These are phyloP conservation scores for Cardamine occulta DNA, from an alignment of 345 rosid species.

Conservation along the genomic window DNA sequence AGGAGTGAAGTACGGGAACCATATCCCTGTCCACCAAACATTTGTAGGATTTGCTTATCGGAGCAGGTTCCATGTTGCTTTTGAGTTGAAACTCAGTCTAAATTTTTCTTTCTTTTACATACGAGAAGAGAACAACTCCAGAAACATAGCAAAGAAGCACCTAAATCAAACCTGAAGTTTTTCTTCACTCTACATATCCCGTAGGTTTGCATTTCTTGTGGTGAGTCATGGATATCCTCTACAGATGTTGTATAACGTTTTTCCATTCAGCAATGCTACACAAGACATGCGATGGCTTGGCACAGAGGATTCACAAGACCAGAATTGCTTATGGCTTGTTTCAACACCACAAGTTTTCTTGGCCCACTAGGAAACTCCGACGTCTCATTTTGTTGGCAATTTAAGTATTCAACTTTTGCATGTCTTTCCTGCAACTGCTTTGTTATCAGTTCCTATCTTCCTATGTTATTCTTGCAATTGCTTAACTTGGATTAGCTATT, in stretches of 20 bases:
- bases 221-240: slow-evolving; percentile 94
- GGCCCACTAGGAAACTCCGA: slow-evolving; percentile 32
- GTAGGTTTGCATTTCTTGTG: slow-evolving; percentile 67
- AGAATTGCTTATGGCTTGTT: slow-evolving; percentile 61
- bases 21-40: no score
- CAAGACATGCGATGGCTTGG: slow-evolving; percentile 38
- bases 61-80: no score
- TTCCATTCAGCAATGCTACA: slow-evolving; percentile 54
- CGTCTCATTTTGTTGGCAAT: slow-evolving; percentile 42
- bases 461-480: background rate
- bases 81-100: no score
- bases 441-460: background rate
- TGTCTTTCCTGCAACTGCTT: background rate
- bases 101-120: no score
- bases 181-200: no score
- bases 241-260: slow-evolving; percentile 77
- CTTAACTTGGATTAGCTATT: no score
- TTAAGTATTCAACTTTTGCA: slow-evolving; percentile 6
- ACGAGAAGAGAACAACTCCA: no score
- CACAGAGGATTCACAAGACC: slow-evolving; percentile 53
- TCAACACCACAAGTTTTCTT: slow-evolving; percentile 73
- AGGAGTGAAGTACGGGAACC: no score
- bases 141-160: no score
- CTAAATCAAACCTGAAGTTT: no score
- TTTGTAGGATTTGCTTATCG: no score